Base-by-base conservation (phyloP, 148 eudicot genomes). In the Linanthus parryae region DNA sequence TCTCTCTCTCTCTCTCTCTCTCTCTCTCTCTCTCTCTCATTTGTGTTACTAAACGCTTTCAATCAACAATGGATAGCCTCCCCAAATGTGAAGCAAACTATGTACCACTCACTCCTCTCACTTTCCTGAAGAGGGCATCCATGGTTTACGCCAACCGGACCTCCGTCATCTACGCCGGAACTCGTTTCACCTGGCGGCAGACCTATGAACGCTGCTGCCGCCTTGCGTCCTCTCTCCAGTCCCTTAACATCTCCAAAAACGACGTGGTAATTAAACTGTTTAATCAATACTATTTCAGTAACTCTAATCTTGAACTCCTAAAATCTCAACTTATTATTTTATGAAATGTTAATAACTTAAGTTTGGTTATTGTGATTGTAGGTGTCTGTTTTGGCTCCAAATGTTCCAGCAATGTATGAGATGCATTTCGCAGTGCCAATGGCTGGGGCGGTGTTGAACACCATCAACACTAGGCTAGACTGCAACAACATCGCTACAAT, bases 341-440 rank as follows among this genome's bases (percentile, higher is more conserved):
- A n/a, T n/a, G n/a, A n/a, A n/a, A n/a, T n/a, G n/a, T n/a, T n/a
- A n/a, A n/a, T n/a, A n/a, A n/a, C n/a, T n/a, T n/a, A n/a, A n/a
- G n/a, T n/a, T n/a, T n/a, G n/a, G n/a, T n/a, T n/a, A n/a, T n/a
- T n/a, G n/a, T n/a, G n/a, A n/a, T n/a, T n/a, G n/a, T n/a, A 90
- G 97, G 88, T 86, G 2, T 91, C 98, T 0, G 95, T 91, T 0
- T 31, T 91, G 44, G 98, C 98, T 7, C 98, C 98, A 2, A 91
- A 91, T 19, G 44, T 79, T 25, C 98, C 98, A 15, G 95, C 98
- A 11, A 1, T 81, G 58, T 91, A 86, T 41, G 98, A 91, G 73
- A 77, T 87, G 83, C 98, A 91, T 62, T 91, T 86, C 26, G 98
- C 94, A 5, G 98, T 86, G 52, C 94, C 98, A 4, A 91, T 91